Evolutionary conservation across 129 eudicot genomes (phyloP).

Genomic region (Chrysanthemum makinoi): DNA sequence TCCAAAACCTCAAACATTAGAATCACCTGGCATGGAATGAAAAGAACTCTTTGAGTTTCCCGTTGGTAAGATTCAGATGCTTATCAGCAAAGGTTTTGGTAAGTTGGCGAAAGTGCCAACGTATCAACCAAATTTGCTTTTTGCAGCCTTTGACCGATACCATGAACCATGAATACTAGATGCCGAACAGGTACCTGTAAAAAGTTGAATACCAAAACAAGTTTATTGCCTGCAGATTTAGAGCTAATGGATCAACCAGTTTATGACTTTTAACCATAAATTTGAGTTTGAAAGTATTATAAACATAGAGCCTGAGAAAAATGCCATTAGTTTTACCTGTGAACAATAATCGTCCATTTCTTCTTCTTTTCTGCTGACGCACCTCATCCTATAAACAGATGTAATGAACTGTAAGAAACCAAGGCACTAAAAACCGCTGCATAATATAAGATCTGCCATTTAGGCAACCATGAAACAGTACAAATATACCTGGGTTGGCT

Average conservation of each 20-base stretch:
- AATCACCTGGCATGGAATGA: slow-evolving; percentile 88
- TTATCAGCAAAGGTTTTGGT: slow-evolving; percentile 77
- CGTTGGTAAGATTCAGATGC: slow-evolving; percentile 78
- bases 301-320: slow-evolving; percentile 1
- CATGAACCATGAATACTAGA: slow-evolving; percentile 97
- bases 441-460: not conserved
- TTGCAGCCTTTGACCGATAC: slow-evolving; percentile 98
- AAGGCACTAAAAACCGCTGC: no score
- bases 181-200: slow-evolving; percentile 94
- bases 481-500: slow-evolving; percentile 75
- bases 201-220: slow-evolving; percentile 23
- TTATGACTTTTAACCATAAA: not conserved
- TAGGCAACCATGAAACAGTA: slow-evolving; percentile 9
- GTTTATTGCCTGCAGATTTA: slow-evolving; percentile 6
- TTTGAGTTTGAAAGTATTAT: not conserved
- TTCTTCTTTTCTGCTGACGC: slow-evolving; percentile 88
- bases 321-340: slow-evolving; percentile 47
- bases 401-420: not conserved
- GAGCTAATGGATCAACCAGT: not conserved
- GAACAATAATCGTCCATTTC: slow-evolving; percentile 99
- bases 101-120: slow-evolving; percentile 76
- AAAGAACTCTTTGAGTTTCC: slow-evolving; percentile 83
- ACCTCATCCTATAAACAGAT: slow-evolving; percentile 72
- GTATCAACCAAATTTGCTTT: slow-evolving; percentile 88
- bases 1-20: no score